Evolutionary conservation across 169 alveolate genomes (phyloP).

Genomic region (Theileria equi): DNA sequence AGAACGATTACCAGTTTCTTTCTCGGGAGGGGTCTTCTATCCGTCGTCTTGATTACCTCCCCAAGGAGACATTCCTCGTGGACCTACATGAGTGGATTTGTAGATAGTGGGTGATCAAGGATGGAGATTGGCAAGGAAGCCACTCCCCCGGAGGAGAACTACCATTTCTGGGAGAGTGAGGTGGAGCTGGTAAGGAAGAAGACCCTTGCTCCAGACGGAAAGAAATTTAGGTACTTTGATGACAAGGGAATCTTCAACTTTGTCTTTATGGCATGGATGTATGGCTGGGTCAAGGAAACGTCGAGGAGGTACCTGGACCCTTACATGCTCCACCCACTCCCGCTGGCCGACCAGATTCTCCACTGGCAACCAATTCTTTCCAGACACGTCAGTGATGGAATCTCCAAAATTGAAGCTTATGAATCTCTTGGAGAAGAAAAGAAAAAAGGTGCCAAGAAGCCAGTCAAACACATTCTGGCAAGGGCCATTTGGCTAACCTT

Average conservation of each 20-base stretch:
- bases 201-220: too few relatives aligned
- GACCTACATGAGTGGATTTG: too few relatives aligned
- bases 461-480: neutral
- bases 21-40: too few relatives aligned
- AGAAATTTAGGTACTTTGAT: constrained; percentile 3
- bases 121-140: too few relatives aligned
- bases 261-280: constrained; percentile 37
- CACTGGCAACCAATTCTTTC: constrained; percentile 60
- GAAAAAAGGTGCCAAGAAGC: neutral
- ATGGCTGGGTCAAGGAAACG: constrained; percentile 20
- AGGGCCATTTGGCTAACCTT: constrained; percentile 38
- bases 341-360: constrained; percentile 33
- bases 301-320: constrained; percentile 12
- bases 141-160: too few relatives aligned
- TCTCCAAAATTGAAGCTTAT: constrained; percentile 16
- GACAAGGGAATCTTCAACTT: constrained; percentile 18
- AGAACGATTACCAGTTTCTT: too few relatives aligned
- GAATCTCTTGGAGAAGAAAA: neutral
- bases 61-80: too few relatives aligned
- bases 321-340: constrained; percentile 25
- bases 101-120: too few relatives aligned
- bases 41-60: too few relatives aligned
- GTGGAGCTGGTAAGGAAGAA: too few relatives aligned
- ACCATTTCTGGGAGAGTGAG: too few relatives aligned
- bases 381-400: constrained; percentile 57